Evolutionary conservation across 208 protist species (phyloP).

Genomic region (Acanthamoeba lenticulata): DNA sequence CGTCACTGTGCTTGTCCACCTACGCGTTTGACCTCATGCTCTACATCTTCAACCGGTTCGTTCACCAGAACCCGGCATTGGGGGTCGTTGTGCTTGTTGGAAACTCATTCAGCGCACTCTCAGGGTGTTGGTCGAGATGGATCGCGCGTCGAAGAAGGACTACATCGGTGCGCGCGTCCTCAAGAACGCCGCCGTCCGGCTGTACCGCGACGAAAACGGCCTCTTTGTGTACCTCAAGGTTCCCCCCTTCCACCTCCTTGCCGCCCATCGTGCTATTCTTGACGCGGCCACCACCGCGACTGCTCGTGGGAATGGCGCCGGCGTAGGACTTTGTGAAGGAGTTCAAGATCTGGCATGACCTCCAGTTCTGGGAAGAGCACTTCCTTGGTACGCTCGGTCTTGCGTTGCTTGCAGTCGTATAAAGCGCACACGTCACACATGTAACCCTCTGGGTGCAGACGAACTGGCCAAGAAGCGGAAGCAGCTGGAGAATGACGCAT

Average conservation of each 20-base stretch:
- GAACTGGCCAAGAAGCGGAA: conserved; percentile 30
- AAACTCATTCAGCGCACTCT: background rate
- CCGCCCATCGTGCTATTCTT: background rate
- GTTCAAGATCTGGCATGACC: conserved; percentile 54
- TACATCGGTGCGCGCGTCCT: conserved; percentile 44
- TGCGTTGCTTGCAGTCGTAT: background rate
- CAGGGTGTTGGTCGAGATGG: conserved; percentile 51
- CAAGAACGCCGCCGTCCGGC: conserved; percentile 17
- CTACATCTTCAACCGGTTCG: conserved; percentile 21
- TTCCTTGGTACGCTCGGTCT: conserved; percentile 31
- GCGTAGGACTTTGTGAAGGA: conserved; percentile 58
- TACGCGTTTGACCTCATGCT: conserved; percentile 68
- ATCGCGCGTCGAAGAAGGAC: background rate
- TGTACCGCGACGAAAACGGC: conserved; percentile 55
- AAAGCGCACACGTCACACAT: background rate
- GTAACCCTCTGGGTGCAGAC: background rate
- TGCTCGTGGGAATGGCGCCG: background rate
- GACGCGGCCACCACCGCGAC: background rate
- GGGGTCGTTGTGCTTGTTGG: background rate
- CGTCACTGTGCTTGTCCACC: conserved; percentile 32
- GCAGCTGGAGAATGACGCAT: background rate
- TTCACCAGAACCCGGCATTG: background rate
- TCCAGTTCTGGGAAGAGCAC: conserved; percentile 43
- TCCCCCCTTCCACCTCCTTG: background rate
- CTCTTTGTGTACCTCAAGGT: conserved; percentile 59